Conservation (phyloP, 2,329 filamentous ascomycete genomes). For the Kalmusia sp. region DNA sequence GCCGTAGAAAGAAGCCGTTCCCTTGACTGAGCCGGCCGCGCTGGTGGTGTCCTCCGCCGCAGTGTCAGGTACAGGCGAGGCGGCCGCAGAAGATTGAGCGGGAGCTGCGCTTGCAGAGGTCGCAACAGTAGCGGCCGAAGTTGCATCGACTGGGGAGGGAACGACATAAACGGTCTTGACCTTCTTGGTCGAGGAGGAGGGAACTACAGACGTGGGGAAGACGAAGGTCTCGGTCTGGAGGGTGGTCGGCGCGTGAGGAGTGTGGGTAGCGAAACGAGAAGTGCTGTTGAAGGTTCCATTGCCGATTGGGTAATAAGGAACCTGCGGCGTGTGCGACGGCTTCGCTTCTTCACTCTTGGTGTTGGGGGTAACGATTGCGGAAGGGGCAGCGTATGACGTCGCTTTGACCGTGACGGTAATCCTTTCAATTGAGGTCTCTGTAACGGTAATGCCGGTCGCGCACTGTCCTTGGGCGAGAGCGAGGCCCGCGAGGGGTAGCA, state of each 20-base stretch:
- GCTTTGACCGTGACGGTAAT: conserved; percentile 33
- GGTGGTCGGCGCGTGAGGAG: conserved; percentile 10
- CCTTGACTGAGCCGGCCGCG: conserved; percentile 11
- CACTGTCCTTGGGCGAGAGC: conserved; percentile 33
- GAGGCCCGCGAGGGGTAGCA: conserved; percentile 34
- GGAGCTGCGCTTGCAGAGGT: background rate
- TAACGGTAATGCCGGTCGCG: conserved; percentile 20
- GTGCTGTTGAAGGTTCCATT: conserved; percentile 17
- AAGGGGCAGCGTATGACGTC: conserved; percentile 1
- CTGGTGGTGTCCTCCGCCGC: background rate
- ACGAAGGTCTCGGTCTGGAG: conserved; percentile 8
- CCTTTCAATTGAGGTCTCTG: conserved; percentile 24
- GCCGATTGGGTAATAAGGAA: conserved; percentile 11
- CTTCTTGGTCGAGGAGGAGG: conserved; percentile 12
- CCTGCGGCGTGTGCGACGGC: background rate
- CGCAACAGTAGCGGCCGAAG: conserved; percentile 3
- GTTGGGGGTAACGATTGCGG: conserved; percentile 1
- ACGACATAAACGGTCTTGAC: conserved; percentile 21
- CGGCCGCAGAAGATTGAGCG: conserved; percentile 13
- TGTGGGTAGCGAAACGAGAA: conserved; percentile 1
- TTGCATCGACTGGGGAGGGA: conserved; percentile 12
- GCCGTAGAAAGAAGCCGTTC: conserved; percentile 47
- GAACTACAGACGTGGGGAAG: background rate
- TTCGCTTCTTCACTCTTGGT: background rate
- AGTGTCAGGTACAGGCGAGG: conserved; percentile 16